Percentiles rank a stretch among this genome's conserved stretches.
These are phyloP conservation scores for Rubia tinctorum DNA, from an alignment of 305 asterid species.

Conservation along the genomic window DNA sequence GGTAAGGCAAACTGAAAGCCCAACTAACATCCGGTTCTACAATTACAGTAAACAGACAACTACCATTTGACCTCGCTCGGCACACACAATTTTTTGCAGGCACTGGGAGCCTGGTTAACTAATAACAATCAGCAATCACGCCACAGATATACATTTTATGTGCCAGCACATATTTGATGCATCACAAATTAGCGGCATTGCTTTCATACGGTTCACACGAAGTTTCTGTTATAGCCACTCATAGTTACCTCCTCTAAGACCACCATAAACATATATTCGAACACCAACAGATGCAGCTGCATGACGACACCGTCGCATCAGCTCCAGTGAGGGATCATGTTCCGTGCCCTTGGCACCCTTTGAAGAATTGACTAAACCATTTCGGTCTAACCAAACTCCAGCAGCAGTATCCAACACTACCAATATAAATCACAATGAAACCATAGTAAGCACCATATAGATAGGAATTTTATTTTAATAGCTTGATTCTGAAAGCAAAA, in stretches of 20 bases:
- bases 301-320: slow-evolving; percentile 97
- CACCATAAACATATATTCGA: slow-evolving; percentile 83
- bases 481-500: slow-evolving; percentile 22
- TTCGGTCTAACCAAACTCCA: slow-evolving; percentile 97
- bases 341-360: slow-evolving; percentile 63
- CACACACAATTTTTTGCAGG: neutral
- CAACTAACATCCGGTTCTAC: neutral
- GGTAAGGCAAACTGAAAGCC: neutral
- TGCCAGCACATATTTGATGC: neutral
- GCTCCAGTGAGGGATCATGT: slow-evolving; percentile 66
- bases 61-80: neutral
- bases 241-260: slow-evolving; percentile 85
- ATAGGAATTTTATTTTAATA: slow-evolving; percentile 14
- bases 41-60: neutral
- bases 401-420: slow-evolving; percentile 98
- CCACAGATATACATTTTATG: neutral
- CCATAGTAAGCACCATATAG: slow-evolving; percentile 9
- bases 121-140: neutral
- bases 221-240: slow-evolving; percentile 8
- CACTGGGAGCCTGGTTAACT: neutral
- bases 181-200: too few species aligned
- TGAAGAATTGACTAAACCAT: slow-evolving; percentile 84
- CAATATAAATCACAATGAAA: slow-evolving; percentile 29
- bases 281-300: slow-evolving; percentile 98
- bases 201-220: neutral